Evolutionary conservation across 176 grass and related monocot species (phyloP), one percentile per base, ranked within the genome.

Genomic region (Cymbopogon citratus): DNA sequence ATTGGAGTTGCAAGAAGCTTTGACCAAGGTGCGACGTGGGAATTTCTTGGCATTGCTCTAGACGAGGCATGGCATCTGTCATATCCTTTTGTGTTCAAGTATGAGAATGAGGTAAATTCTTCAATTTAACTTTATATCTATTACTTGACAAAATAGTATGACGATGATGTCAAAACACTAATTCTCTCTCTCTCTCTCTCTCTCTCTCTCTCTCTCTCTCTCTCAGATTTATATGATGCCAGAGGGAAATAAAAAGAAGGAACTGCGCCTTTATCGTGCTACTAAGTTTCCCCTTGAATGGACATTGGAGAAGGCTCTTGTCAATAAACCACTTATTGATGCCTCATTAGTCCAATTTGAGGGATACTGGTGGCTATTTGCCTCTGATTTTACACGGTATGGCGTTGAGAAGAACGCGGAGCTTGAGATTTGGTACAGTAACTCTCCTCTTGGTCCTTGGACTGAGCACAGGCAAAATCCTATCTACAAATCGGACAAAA

Each of bases 221-320:
- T 57, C 52, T 10, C 8, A 99, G 96, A 95, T 99, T 74, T 99
- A 99, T 74, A 93, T 99, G 96, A 99, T 99, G 92, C 96, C 96
- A 33, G 96, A 99, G 52, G 92, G 91, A 63, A 93, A 86, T 73
- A 91, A 99, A 90, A 99, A 93, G 67, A 92, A 94, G 76, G 88
- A 99, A 21, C 87, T 99, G 63, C 86, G 96, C 26, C 90, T 99
- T 84, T 99, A 99, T 87, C 88, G 87, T 79, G 92, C 96, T 75
- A 89, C 85, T 31, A 93, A 93, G 46, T 99, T 95, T 90, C 96
- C 96, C 69, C 90, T 99, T 61, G 59, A 90, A 76, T 99, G 96
- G 96, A 93, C 89, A 87, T 81, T 99, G 75, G 96, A 95, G 49
- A 99, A 93, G 83, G 91, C 95, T 67, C 88, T 99, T 29, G 85